Evolutionary conservation across 2,329 filamentous ascomycete species (phyloP).

Genomic region (Claviceps humidiphila): DNA sequence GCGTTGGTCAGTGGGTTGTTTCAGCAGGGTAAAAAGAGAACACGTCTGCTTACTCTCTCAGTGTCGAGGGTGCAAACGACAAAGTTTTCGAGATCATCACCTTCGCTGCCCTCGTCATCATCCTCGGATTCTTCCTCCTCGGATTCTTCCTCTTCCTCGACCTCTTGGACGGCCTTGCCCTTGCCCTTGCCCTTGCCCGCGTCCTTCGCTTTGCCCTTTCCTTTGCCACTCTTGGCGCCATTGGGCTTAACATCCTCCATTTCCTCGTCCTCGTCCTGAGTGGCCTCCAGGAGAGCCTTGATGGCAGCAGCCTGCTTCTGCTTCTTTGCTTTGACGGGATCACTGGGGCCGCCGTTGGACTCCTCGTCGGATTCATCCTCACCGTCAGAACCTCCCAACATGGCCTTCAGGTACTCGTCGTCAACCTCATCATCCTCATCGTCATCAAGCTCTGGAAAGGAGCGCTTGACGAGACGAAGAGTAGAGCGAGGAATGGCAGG

Average conservation of each 20-base stretch:
- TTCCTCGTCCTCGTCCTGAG: constrained; percentile 52
- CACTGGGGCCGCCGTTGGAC: constrained; percentile 78
- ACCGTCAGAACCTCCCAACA: constrained; percentile 39
- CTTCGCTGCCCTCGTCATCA: constrained; percentile 49
- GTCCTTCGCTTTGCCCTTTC: constrained; percentile 43
- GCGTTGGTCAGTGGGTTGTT: constrained; percentile 13
- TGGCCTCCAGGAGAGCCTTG: constrained; percentile 62
- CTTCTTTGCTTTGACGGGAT: constrained; percentile 81
- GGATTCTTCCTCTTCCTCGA: constrained; percentile 37
- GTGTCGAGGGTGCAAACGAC: constrained; percentile 94
- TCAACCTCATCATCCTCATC: constrained; percentile 50
- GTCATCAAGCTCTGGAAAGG: constrained; percentile 39
- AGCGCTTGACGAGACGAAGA: constrained; percentile 76
- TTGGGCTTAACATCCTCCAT: constrained; percentile 58
- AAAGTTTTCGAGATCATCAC: constrained; percentile 67
- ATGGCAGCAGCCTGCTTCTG: constrained; percentile 65
- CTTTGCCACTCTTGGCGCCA: constrained; percentile 41
- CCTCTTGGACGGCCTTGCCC: constrained; percentile 50
- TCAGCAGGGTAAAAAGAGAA: background rate
- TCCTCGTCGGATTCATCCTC: constrained; percentile 49
- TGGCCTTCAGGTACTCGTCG: constrained; percentile 48
- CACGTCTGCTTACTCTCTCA: constrained; percentile 53
- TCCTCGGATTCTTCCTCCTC: constrained; percentile 21
- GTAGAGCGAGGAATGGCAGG: constrained; percentile 63
- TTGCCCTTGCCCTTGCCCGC: constrained; percentile 51